Conservation (phyloP, 768 basidiomycete genomes). For the Aureoboletus auriporus region DNA sequence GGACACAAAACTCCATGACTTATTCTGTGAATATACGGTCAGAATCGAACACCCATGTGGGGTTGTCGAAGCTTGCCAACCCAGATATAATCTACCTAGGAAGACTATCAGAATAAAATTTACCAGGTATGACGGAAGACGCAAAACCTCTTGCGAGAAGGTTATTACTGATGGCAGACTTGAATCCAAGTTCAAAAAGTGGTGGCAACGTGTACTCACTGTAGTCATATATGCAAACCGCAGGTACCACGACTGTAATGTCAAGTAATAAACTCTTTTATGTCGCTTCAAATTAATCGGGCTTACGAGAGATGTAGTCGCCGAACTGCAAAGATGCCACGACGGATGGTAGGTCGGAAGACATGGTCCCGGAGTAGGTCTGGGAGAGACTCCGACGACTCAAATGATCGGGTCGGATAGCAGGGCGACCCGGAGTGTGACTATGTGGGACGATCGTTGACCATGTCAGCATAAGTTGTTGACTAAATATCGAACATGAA, state of each 20-base stretch:
- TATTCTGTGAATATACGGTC: conserved; percentile 6
- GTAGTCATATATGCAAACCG: conserved; percentile 18
- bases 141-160: conserved; percentile 14
- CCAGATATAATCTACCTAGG: conserved; percentile 16
- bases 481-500: too few relatives aligned
- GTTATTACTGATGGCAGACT: conserved; percentile 8
- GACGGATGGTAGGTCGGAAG: conserved; percentile 4
- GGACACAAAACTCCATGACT: conserved; percentile 13
- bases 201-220: conserved; percentile 6
- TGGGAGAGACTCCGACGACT: too few relatives aligned
- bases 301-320: conserved; percentile 10
- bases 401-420: too few relatives aligned
- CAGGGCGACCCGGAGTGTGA: too few relatives aligned
- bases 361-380: conserved; percentile 3
- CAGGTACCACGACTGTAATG: conserved; percentile 7
- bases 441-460: too few relatives aligned
- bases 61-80: conserved; percentile 4
- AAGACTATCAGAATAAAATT: neutral
- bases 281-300: neutral
- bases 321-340: conserved; percentile 7
- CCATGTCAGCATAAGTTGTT: too few relatives aligned
- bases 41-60: neutral
- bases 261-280: neutral
- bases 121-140: neutral
- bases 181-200: neutral